phyloP scores from a whole-genome alignment of 2,329 filamentous ascomycete genomes.

The Colletotrichum neosansevieriae region DNA sequence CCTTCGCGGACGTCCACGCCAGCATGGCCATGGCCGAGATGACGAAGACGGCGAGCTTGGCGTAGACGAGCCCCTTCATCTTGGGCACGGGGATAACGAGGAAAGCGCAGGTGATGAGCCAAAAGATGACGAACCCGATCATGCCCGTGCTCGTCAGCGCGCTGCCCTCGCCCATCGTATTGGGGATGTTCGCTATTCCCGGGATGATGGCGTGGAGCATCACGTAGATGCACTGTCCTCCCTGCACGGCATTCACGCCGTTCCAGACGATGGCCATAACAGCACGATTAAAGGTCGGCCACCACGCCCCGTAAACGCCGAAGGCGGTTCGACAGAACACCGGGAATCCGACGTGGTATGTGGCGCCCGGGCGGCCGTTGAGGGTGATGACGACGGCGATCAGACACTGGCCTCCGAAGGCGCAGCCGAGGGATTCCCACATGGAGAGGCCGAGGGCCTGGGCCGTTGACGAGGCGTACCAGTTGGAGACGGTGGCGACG shows the following conservation, averaged over 20 bases:
- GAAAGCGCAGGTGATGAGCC: conserved; percentile 54
- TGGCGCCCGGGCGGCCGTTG: conserved; percentile 55
- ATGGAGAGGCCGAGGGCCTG: conserved; percentile 59
- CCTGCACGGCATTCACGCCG: conserved; percentile 54
- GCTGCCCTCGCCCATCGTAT: conserved; percentile 54
- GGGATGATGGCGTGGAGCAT: conserved; percentile 58
- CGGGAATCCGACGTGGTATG: conserved; percentile 58
- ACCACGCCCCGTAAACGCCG: conserved; percentile 58
- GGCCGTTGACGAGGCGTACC: conserved; percentile 54
- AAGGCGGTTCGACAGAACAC: conserved; percentile 57
- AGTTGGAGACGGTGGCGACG: conserved; percentile 52
- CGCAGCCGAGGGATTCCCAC: conserved; percentile 60
- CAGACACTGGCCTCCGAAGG: conserved; percentile 55
- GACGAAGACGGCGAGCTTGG: conserved; percentile 51
- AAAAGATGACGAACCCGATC: conserved; percentile 57
- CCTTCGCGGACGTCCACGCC: conserved; percentile 75
- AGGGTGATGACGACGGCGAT: conserved; percentile 55
- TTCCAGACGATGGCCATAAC: conserved; percentile 61
- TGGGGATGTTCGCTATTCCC: conserved; percentile 52
- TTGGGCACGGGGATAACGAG: conserved; percentile 49
- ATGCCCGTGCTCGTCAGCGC: conserved; percentile 55
- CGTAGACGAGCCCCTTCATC: conserved; percentile 41
- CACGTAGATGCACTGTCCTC: conserved; percentile 48
- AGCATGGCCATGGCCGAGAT: conserved; percentile 54
- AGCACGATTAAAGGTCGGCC: conserved; percentile 58